A percentile compares a stretch with the other conserved stretches of the same genome.
These are phyloP conservation scores for Kwoniella mangroviensis DNA, from an alignment of 768 basidiomycete genomes.

Conservation along the genomic window DNA sequence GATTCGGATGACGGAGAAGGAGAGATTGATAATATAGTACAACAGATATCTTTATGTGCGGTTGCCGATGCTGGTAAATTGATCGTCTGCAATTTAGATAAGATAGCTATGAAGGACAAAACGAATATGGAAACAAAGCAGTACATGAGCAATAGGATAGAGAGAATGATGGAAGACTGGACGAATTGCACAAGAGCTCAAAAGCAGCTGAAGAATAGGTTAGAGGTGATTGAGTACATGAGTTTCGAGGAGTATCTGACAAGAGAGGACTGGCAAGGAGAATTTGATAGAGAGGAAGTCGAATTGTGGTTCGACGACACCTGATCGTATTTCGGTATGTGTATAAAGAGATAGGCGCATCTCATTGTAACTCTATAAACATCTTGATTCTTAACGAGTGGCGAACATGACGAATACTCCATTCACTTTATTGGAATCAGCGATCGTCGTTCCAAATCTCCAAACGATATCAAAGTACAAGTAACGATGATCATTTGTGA, in stretches of 20 bases:
- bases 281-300: slow-evolving; percentile 15
- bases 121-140: neutral
- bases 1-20: neutral
- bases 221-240: slow-evolving; percentile 3
- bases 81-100: slow-evolving; percentile 14
- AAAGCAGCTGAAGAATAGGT: neutral
- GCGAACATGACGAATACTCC: too few relatives aligned
- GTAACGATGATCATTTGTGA: too few relatives aligned
- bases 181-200: neutral
- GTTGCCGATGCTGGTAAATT: neutral
- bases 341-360: too few relatives aligned
- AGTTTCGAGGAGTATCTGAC: slow-evolving; percentile 8
- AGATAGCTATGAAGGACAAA: slow-evolving; percentile 2
- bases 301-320: neutral
- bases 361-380: too few relatives aligned
- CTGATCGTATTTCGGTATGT: neutral
- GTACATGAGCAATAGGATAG: neutral
- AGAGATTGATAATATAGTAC: slow-evolving; percentile 1
- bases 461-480: too few relatives aligned
- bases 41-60: slow-evolving; percentile 14
- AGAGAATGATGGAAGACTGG: neutral
- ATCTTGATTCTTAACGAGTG: too few relatives aligned
- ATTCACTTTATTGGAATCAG: too few relatives aligned
- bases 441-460: too few relatives aligned
- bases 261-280: slow-evolving; percentile 14